A percentile compares a stretch with the other conserved stretches of the same genome.
Evolutionary conservation across 805 yeast species (phyloP).

Genomic region (Barnettozyma botsteinii): DNA sequence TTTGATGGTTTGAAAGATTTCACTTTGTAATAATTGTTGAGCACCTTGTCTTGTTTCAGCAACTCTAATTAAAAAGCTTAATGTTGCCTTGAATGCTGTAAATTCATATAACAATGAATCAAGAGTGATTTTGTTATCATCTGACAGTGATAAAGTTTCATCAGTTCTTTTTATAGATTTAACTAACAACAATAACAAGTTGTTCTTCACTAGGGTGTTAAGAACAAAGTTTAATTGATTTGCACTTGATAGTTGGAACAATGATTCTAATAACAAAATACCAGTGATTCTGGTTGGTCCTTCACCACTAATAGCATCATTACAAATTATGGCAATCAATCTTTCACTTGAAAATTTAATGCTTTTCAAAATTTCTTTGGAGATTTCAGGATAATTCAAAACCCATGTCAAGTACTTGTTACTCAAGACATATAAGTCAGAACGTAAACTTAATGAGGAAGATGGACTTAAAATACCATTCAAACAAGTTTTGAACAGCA

Average conservation of each 20-base stretch:
- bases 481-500: conserved; percentile 68
- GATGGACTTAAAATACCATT: conserved; percentile 67
- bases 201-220: conserved; percentile 56
- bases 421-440: conserved; percentile 72
- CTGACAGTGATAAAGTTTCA: conserved; percentile 41
- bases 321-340: conserved; percentile 59
- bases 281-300: conserved; percentile 74
- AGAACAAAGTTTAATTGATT: conserved; percentile 50
- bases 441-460: conserved; percentile 60
- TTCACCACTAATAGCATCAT: conserved; percentile 76
- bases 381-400: conserved; percentile 34
- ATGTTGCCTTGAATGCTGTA: conserved; percentile 67
- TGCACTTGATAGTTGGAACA: conserved; percentile 49
- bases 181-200: conserved; percentile 58
- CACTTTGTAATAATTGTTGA: conserved; percentile 65
- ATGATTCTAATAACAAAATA: conserved; percentile 63
- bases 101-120: conserved; percentile 64
- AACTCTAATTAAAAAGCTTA: conserved; percentile 64
- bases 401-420: conserved; percentile 58
- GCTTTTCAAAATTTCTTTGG: conserved; percentile 45
- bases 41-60: conserved; percentile 80
- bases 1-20: conserved; percentile 57
- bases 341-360: conserved; percentile 55
- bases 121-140: conserved; percentile 36
- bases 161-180: conserved; percentile 67